Base-by-base conservation (phyloP, 1,139 yeast genomes). In the Blastobotrys capitulatus region DNA sequence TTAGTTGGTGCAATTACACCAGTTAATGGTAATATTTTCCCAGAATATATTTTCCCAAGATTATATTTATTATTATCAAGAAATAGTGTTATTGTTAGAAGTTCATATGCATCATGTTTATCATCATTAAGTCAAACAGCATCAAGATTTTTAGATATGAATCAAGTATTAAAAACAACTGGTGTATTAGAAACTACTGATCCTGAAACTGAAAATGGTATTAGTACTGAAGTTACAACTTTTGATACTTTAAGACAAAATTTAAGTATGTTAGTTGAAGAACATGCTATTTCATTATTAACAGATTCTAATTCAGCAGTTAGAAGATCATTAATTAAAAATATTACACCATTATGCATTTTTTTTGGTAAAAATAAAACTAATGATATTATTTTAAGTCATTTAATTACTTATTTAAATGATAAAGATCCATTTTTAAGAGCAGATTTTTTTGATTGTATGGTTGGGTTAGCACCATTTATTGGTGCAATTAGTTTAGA, bases 311-410 rank as follows among this genome's bases (percentile, higher is more conserved):
- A 77, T 51, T 67, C 84, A 0, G 71, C 75, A 47, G 95, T 90
- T 0, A 80, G 86, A 54, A 76, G 86, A 35, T 77, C 95, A 0
- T 66, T 92, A 16, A 72, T 94, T 45, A 69, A 74, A 40, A 79
- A 85, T 52, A 82, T 90, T 19, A 70, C 84, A 12, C 87, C 92
- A 0, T 67, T 94, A 6, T 87, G 97, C 60, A 74, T 82, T 19
- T 86, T 84, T 55, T 83, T 94, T 63, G 97, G 97, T 0, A 80
- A 83, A 46, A 95, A 88, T 48, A 85, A 81, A 58, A 85, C 96
- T 0, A 89, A 86, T 62, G 97, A 94, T 65, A 74, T 90, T 40
- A 81, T 94, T 15, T 68, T 94, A 44, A 90, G 96, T 40, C 98
- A 94, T 70, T 71, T 90, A 48, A 89, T 92, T 42, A 90, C 97